Evolutionary conservation across 257 asterid genomes (phyloP).

Genomic region (Avicennia marina): DNA sequence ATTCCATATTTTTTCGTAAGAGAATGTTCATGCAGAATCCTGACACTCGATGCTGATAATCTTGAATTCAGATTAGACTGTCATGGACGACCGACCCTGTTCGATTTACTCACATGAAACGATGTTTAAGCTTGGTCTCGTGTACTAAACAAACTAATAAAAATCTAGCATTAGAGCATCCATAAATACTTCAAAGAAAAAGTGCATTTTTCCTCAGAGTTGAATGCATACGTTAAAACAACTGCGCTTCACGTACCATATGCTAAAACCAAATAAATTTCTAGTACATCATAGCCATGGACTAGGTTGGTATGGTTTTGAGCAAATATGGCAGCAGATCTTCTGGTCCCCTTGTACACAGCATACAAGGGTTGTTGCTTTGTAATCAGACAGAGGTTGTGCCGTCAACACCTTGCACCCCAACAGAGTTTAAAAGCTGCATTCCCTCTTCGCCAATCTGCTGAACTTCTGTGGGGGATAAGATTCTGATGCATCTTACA

Average conservation of each 20-base stretch:
- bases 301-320: too few species aligned
- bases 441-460: constrained; percentile 99
- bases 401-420: constrained; percentile 34
- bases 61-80: too few species aligned
- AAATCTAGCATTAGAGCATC: neutral
- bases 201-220: neutral
- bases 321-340: too few species aligned
- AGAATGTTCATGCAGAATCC: too few species aligned
- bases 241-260: constrained; percentile 11
- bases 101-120: neutral
- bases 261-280: constrained; percentile 18
- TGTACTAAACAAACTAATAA: neutral
- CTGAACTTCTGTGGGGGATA: constrained; percentile 91
- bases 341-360: too few species aligned
- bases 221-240: constrained; percentile 14
- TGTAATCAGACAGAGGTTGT: too few species aligned
- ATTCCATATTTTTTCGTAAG: too few species aligned
- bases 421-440: constrained; percentile 83
- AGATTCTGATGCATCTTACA: constrained; percentile 84
- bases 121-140: neutral
- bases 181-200: neutral
- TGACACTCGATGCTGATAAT: too few species aligned
- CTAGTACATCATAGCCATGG: neutral
- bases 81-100: too few species aligned
- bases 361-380: too few species aligned